Base-by-base conservation (phyloP, 23 red algal species). In the Agarophyton chilense region DNA sequence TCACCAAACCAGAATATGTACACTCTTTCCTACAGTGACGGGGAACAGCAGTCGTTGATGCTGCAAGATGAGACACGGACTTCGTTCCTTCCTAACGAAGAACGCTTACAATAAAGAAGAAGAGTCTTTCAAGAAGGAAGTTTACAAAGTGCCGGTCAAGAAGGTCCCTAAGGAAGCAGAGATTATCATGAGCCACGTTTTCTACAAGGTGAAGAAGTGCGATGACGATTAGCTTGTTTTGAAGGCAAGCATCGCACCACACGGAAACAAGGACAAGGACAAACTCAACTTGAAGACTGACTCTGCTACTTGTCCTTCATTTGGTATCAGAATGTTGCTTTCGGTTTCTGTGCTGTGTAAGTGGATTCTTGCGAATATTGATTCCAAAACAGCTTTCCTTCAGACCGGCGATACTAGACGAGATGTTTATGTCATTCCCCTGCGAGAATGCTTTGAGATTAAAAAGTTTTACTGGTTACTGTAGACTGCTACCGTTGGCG, bases 381-480 rank as follows among this genome's bases (percentile, higher is more conserved):
- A 91, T 49, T 51, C 81, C 25, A 91, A 91, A 34, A 42, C 2
- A 62, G 87, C 73, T 3, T 91, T 66, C 28, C 60, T 91, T 14
- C 52, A 91, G 46, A 91, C 87, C 2, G n/a, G n/a, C n/a, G 21
- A 36, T 21, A 74, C 87, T 33, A 13, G n/a, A 4, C 40, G 73
- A 16, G 76, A 81, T 49, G 54, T 91, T 28, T 91, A 81, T 44
- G 54, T 91, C 13, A 40, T 81, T 13, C 87, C 87, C 1, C 87
- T 74, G 19, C 33, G 87, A 31, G 87, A 91, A 36, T 68, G 74
- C 29, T 1, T 19, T 14, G 35, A 13, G 4, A 65, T 34, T 0
- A 12, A 61, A 16, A 8, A 41, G 11, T 25, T 29, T 40, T 81
- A 72, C 1, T 91, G 74, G 87, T 57, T 91, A 9, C 57, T 71